Percentiles rank a stretch among this genome's conserved stretches.
These are phyloP conservation scores for Debaryomyces coudertii DNA, from an alignment of 1,139 yeast species.

Conservation along the genomic window DNA sequence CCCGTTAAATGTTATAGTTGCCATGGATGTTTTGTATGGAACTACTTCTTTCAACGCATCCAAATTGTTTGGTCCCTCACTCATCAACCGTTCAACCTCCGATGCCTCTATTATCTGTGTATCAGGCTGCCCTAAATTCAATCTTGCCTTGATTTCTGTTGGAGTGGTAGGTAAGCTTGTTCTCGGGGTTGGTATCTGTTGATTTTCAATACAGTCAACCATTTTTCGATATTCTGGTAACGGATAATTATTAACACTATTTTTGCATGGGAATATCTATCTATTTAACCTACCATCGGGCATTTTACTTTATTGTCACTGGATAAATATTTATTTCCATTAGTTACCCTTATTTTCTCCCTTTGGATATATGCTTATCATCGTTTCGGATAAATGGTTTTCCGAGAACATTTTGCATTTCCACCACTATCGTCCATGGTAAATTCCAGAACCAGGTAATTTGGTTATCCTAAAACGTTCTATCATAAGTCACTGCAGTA, in stretches of 20 bases:
- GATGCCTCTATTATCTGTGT: not conserved
- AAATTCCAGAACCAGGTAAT: not conserved
- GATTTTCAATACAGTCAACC: not conserved
- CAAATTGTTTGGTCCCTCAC: not conserved
- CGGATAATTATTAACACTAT: not conserved
- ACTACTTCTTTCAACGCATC: not conserved
- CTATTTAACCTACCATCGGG: slow-evolving; percentile 1
- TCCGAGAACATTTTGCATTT: slow-evolving; percentile 2
- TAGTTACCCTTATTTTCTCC: not conserved
- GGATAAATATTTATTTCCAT: slow-evolving; percentile 1
- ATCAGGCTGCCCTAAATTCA: not conserved
- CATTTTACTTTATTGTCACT: not conserved
- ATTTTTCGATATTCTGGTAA: not conserved
- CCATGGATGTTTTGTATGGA: slow-evolving; percentile 10
- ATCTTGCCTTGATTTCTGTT: not conserved
- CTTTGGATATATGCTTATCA: slow-evolving; percentile 3
- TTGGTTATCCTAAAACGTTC: not conserved
- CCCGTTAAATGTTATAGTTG: slow-evolving; percentile 8
- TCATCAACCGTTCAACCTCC: not conserved
- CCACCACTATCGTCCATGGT: not conserved
- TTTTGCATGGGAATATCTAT: not conserved
- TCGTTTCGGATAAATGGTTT: slow-evolving; percentile 2
- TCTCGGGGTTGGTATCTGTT: slow-evolving; percentile 3
- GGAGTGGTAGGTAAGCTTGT: not conserved
- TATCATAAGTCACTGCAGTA: too few relatives aligned